Base-by-base conservation (phyloP, 148 eudicot species). In the Silene latifolia region DNA sequence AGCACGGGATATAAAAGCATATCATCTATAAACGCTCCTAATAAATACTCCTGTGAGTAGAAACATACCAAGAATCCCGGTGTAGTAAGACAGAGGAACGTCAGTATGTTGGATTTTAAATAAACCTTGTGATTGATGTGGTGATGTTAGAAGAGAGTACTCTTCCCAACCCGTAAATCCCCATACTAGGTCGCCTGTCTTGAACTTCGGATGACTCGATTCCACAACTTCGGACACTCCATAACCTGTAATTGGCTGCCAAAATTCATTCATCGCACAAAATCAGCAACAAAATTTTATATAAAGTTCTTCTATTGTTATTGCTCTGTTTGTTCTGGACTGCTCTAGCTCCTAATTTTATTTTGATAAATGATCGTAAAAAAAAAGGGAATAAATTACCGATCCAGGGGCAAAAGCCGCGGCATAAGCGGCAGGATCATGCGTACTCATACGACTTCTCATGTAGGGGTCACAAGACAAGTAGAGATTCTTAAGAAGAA, bases 51-150 rank as follows among this genome's bases (percentile, higher is more conserved):
- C n/a, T n/a, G n/a, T n/a, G n/a, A n/a, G n/a, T n/a, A n/a, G n/a
- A n/a, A n/a, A n/a, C n/a, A n/a, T n/a, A n/a, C n/a, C 93, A 66
- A 89, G 93, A 65, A 89, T 82, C 18, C 93, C 90, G 9, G 87
- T 86, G 79, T 87, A 89, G 57, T 89, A 89, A 23, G 90, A 87
- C 48, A 88, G 88, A 24, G 92, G 92, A 24, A 88, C 86, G 74
- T 87, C 88, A 12, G 85, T 83, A 32, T 88, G 71, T 27, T 87
- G 64, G 35, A 89, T 84, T 67, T 87, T 86, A 39, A 87, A 82
- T 8, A 82, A 63, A 14, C 10, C 0, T 7, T 46, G n/a, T 20
- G 35, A 27, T 32, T 47, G 18, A 7, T 84, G 70, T 29, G 80
- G 72, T 10, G 76, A 39, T 13, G 80, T 70, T 67, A 89, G 67